These are phyloP conservation scores for Phytophthora tubulina DNA, from an alignment of 352 stramenopile species.

Conservation along the genomic window DNA sequence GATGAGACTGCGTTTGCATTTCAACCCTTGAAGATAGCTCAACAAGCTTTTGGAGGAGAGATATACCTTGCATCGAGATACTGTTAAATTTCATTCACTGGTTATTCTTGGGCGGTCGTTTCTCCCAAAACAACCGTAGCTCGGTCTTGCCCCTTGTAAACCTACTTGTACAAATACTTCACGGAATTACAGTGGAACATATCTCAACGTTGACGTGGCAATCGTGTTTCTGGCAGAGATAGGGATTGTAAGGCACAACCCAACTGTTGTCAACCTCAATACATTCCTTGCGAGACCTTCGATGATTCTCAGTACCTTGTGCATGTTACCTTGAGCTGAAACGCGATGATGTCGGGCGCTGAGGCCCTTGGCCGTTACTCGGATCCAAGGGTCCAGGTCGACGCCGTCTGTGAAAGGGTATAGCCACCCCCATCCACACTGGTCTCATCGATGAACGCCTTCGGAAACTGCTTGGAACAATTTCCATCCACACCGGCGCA, in stretches of 20 bases:
- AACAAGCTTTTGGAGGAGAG: too few relatives aligned
- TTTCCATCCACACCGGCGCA: constrained; percentile 34
- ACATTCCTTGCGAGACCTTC: background rate
- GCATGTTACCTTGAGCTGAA: background rate
- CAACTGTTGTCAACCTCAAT: constrained; percentile 38
- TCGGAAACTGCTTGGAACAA: constrained; percentile 42
- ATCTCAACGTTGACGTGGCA: constrained; percentile 73
- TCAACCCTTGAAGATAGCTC: too few relatives aligned
- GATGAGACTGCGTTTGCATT: too few relatives aligned
- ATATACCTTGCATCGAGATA: too few relatives aligned
- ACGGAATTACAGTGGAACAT: constrained; percentile 42
- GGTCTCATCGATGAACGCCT: constrained; percentile 20
- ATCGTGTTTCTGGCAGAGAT: constrained; percentile 55
- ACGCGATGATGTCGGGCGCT: background rate
- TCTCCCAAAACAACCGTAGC: constrained; percentile 4
- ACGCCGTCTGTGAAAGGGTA: constrained; percentile 12
- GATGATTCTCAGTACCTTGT: background rate
- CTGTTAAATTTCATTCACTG: too few relatives aligned
- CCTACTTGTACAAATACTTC: constrained; percentile 66
- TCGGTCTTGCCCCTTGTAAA: constrained; percentile 26
- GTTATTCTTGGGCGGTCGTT: too few relatives aligned
- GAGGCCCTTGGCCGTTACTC: too few relatives aligned
- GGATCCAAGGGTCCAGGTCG: background rate
- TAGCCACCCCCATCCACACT: constrained; percentile 17
- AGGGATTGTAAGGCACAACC: constrained; percentile 73